phyloP scores from a whole-genome alignment of 2,329 filamentous ascomycete genomes.

The Graphium sp. region DNA sequence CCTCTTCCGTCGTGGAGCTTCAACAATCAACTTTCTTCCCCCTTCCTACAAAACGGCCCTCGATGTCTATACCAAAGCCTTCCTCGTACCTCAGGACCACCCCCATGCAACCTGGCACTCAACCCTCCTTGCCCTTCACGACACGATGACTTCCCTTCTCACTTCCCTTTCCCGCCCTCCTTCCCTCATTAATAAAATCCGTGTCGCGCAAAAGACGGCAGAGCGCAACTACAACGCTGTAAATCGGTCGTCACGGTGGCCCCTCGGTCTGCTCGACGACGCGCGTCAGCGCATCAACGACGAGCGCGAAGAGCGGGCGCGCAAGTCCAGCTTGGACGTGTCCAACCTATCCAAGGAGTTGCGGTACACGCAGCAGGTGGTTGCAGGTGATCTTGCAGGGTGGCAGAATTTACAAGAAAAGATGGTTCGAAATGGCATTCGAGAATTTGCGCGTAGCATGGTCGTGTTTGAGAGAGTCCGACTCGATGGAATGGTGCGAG shows the following conservation, averaged over 20 bases:
- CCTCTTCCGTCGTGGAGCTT: conserved; percentile 32
- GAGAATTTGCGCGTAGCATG: conserved; percentile 60
- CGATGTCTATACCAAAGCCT: conserved; percentile 50
- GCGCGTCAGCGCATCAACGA: conserved; percentile 66
- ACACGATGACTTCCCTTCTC: conserved; percentile 69
- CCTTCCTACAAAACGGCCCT: conserved; percentile 51
- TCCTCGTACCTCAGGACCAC: conserved; percentile 52
- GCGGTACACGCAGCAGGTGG: conserved; percentile 82
- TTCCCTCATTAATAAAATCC: conserved; percentile 60
- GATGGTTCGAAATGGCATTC: conserved; percentile 58
- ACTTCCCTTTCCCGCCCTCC: conserved; percentile 64
- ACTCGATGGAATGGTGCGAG: conserved; percentile 65
- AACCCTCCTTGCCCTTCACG: conserved; percentile 63
- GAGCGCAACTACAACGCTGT: conserved; percentile 65
- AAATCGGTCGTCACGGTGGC: conserved; percentile 61
- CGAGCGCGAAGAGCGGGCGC: conserved; percentile 69
- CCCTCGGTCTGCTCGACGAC: conserved; percentile 69
- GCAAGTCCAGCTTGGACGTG: conserved; percentile 52
- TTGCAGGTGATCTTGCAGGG: conserved; percentile 77
- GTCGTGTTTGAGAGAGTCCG: conserved; percentile 65
- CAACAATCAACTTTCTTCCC: conserved; percentile 51
- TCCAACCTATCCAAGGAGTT: conserved; percentile 65
- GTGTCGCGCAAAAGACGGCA: conserved; percentile 55
- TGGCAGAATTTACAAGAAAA: conserved; percentile 84
- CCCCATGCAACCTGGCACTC: conserved; percentile 61